These are phyloP conservation scores for Mallotus repandus DNA, from an alignment of 441 rosid genomes.

Conservation along the genomic window DNA sequence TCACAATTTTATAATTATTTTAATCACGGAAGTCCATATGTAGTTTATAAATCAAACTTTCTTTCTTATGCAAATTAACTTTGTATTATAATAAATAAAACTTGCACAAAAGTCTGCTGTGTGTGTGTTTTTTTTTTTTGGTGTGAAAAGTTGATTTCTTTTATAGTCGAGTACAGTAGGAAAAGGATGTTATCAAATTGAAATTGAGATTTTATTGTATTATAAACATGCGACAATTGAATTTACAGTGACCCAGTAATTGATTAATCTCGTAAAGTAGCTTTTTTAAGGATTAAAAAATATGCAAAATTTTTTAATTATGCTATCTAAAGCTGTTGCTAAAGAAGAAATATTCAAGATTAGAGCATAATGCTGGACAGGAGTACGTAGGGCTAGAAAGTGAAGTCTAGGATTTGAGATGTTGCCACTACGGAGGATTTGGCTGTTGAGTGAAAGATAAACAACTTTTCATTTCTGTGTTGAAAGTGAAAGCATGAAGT, in stretches of 20 bases:
- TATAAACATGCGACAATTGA: no score
- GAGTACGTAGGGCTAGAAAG: not conserved
- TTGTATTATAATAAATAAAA: not conserved
- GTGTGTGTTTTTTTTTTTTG: no score
- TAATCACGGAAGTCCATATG: constrained; percentile 12
- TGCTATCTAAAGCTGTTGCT: not conserved
- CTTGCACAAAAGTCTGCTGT: not conserved
- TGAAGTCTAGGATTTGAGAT: not conserved
- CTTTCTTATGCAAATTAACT: constrained; percentile 16
- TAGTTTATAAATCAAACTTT: not conserved
- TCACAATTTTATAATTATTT: constrained; percentile 8
- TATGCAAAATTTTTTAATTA: not conserved
- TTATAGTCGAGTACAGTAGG: no score
- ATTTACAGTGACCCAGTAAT: no score
- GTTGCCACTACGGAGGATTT: constrained; percentile 1
- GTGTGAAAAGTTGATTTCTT: no score
- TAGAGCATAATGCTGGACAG: not conserved
- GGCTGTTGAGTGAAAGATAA: not conserved
- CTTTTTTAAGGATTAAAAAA: not conserved
- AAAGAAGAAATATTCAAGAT: not conserved
- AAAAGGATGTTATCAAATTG: no score
- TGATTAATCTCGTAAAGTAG: no score
- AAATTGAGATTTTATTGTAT: no score
- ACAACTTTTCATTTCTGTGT: not conserved
- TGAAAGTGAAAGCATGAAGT: not conserved